These are phyloP conservation scores for Meyerozyma carpophila DNA, from an alignment of 1,139 yeast species.

Conservation along the genomic window DNA sequence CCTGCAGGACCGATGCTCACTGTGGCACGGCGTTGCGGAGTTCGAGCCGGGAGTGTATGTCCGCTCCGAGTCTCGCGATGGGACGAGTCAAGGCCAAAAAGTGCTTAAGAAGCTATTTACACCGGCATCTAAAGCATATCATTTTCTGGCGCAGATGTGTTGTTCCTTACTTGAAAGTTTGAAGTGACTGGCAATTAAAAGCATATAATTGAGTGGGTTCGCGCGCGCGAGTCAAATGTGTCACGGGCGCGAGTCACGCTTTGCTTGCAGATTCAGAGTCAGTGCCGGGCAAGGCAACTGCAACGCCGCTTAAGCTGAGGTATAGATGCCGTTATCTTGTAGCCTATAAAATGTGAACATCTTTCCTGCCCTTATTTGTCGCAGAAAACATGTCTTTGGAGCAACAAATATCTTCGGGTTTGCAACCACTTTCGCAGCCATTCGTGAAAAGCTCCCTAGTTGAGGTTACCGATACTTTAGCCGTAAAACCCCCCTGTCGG, in stretches of 20 bases:
- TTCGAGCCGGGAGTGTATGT: background rate
- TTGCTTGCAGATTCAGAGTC: background rate
- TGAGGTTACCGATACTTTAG: constrained; percentile 28
- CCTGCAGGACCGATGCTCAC: background rate
- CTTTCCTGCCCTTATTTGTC: background rate
- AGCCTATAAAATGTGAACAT: background rate
- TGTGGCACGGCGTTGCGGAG: background rate
- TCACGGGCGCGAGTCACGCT: background rate
- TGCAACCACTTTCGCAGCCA: constrained; percentile 16
- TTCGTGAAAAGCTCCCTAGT: constrained; percentile 39
- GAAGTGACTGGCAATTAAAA: background rate
- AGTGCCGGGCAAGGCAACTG: constrained; percentile 1
- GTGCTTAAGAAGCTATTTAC: too few species aligned
- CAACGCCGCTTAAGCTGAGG: background rate
- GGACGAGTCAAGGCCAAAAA: background rate
- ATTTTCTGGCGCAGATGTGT: too few species aligned
- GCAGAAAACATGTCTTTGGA: background rate
- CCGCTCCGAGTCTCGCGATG: background rate
- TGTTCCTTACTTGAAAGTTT: too few species aligned
- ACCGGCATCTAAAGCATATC: too few species aligned
- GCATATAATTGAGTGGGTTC: background rate
- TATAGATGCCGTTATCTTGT: background rate
- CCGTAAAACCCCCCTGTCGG: constrained; percentile 36
- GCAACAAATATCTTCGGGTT: background rate
- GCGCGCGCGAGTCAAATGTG: constrained; percentile 1